A percentile compares a stretch with the other conserved stretches of the same genome.
These are phyloP conservation scores for Papiliotrema flavescens DNA, from an alignment of 1,284 basidiomycete species.

Conservation along the genomic window DNA sequence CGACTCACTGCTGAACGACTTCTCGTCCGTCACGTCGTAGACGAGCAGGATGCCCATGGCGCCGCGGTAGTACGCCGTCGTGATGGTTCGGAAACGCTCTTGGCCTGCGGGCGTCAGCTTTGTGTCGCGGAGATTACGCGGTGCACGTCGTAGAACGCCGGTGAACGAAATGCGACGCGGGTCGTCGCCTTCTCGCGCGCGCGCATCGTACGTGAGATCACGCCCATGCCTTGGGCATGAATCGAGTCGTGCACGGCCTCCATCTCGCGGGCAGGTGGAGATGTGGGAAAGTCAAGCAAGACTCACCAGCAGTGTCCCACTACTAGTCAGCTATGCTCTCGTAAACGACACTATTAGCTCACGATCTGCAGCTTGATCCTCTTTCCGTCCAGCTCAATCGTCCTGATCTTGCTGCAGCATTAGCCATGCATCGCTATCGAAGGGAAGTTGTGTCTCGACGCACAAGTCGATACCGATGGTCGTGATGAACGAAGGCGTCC, in stretches of 20 bases:
- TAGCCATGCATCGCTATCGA: not conserved
- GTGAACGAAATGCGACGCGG: too few relatives aligned
- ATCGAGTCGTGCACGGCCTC: too few relatives aligned
- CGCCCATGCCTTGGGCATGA: too few relatives aligned
- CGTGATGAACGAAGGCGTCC: slow-evolving; percentile 99
- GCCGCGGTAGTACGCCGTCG: slow-evolving; percentile 99
- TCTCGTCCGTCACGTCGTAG: slow-evolving; percentile 97
- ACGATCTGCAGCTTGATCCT: slow-evolving; percentile 99
- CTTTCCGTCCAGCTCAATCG: slow-evolving; percentile 99
- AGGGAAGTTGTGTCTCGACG: slow-evolving; percentile 8
- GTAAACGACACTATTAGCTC: slow-evolving; percentile 48
- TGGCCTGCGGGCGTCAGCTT: slow-evolving; percentile 55
- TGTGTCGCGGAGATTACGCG: too few relatives aligned
- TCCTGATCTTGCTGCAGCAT: slow-evolving; percentile 65
- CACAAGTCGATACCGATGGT: slow-evolving; percentile 69
- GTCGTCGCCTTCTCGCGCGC: too few relatives aligned
- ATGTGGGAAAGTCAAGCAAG: too few relatives aligned
- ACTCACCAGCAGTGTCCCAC: slow-evolving; percentile 89
- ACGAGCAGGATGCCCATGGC: slow-evolving; percentile 99
- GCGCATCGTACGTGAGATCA: too few relatives aligned
- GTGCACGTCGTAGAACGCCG: not conserved
- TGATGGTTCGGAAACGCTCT: slow-evolving; percentile 98
- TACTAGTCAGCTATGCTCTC: slow-evolving; percentile 38
- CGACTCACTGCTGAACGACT: slow-evolving; percentile 89
- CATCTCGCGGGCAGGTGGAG: too few relatives aligned